These are phyloP conservation scores for Agrocybe chaxingu DNA, from an alignment of 768 basidiomycete species.

Conservation along the genomic window DNA sequence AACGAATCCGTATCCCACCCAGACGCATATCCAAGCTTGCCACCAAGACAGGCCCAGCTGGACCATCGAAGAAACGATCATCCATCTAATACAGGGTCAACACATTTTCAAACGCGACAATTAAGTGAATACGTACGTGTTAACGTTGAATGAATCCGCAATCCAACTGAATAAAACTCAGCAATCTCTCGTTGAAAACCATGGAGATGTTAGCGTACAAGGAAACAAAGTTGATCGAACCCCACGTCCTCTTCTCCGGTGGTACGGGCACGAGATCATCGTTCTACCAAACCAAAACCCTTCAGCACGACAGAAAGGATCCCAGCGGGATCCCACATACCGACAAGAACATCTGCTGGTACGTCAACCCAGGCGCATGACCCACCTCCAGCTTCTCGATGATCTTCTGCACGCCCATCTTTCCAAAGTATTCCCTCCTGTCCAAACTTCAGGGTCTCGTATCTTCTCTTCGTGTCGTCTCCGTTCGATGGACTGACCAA, in stretches of 20 bases:
- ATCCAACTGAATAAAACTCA: slow-evolving; percentile 54
- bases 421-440: neutral
- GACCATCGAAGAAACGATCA: slow-evolving; percentile 76
- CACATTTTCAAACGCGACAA: neutral
- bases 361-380: slow-evolving; percentile 50
- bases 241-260: slow-evolving; percentile 64
- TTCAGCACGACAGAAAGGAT: slow-evolving; percentile 1
- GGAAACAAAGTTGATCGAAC: slow-evolving; percentile 58
- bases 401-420: neutral
- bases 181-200: neutral
- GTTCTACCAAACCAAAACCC: slow-evolving; percentile 40
- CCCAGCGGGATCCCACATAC: slow-evolving; percentile 28
- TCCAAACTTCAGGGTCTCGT: neutral
- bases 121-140: slow-evolving; percentile 47
- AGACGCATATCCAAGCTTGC: slow-evolving; percentile 83
- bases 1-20: slow-evolving; percentile 57
- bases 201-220: slow-evolving; percentile 39
- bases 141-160: slow-evolving; percentile 77
- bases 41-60: slow-evolving; percentile 75
- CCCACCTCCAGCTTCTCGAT: slow-evolving; percentile 45
- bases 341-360: slow-evolving; percentile 55
- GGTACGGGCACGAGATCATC: slow-evolving; percentile 72
- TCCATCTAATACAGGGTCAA: slow-evolving; percentile 45
- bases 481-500: neutral
- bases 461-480: neutral